These are phyloP conservation scores for Cryomyces minteri DNA, from an alignment of 495 filamentous ascomycete genomes.

Conservation along the genomic window DNA sequence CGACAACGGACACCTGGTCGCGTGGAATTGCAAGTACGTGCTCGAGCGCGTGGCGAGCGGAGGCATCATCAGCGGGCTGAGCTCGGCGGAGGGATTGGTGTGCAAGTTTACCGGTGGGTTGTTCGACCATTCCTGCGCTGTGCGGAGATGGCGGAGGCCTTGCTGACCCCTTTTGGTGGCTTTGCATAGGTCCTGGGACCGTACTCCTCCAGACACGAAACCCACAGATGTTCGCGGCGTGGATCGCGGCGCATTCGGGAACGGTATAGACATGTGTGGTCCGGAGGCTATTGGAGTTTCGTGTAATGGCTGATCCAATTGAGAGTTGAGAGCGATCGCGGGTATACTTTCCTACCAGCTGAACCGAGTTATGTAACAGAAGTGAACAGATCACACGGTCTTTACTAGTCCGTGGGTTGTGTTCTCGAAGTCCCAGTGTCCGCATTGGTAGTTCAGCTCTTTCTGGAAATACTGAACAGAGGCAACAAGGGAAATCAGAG, in stretches of 20 bases:
- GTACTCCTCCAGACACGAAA: conserved; percentile 93
- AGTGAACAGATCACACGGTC: too few relatives aligned
- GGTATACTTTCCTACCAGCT: too few relatives aligned
- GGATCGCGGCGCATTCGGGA: conserved; percentile 21
- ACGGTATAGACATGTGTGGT: too few relatives aligned
- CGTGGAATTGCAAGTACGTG: conserved; percentile 91
- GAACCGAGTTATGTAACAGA: too few relatives aligned
- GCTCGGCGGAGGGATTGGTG: conserved; percentile 70
- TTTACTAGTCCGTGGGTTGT: too few relatives aligned
- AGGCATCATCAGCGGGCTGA: conserved; percentile 65
- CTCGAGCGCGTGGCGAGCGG: conserved; percentile 80
- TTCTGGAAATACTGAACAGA: too few relatives aligned
- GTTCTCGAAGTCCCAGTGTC: too few relatives aligned
- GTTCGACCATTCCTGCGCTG: background rate
- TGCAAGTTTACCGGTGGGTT: conserved; percentile 65
- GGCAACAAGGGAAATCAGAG: too few relatives aligned
- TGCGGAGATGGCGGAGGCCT: background rate
- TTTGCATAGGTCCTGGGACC: conserved; percentile 49
- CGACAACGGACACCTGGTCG: conserved; percentile 90
- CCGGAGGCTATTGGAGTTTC: too few relatives aligned
- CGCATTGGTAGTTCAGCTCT: too few relatives aligned
- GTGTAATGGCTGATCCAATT: too few relatives aligned
- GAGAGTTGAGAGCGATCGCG: too few relatives aligned
- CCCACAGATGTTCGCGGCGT: conserved; percentile 37
- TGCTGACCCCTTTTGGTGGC: background rate